Conservation (phyloP, 2,329 filamentous ascomycete species). For the Monilinia vaccinii-corymbosi region DNA sequence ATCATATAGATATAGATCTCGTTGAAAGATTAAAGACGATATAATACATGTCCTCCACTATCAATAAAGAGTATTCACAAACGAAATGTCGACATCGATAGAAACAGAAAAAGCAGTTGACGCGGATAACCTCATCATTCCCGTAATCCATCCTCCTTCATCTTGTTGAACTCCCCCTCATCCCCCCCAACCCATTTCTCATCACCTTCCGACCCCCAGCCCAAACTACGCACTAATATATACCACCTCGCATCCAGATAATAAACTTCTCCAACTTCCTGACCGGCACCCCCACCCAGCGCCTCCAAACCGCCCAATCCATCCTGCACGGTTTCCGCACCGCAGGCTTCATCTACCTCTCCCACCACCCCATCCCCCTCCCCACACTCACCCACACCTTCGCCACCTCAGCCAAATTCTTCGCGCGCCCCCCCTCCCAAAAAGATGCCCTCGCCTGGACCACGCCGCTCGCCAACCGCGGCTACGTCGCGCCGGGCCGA, state of each 20-base stretch:
- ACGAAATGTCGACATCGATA: not conserved
- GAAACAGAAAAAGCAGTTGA: constrained; percentile 32
- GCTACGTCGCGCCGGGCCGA: constrained; percentile 48
- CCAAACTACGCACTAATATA: too few species aligned
- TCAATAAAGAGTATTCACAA: not conserved
- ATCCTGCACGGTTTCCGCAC: constrained; percentile 75
- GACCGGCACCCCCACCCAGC: constrained; percentile 49
- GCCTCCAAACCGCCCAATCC: constrained; percentile 55
- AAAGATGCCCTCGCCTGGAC: constrained; percentile 65
- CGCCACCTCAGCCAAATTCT: constrained; percentile 60
- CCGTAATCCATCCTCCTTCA: constrained; percentile 34
- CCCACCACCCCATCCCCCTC: constrained; percentile 63
- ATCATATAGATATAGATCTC: not conserved
- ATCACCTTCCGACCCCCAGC: too few species aligned
- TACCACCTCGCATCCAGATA: constrained; percentile 39
- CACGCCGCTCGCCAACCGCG: constrained; percentile 62
- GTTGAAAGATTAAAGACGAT: not conserved
- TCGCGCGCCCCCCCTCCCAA: constrained; percentile 44
- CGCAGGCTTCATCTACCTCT: constrained; percentile 83
- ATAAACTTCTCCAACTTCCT: constrained; percentile 73
- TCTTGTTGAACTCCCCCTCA: not conserved
- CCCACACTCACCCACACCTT: constrained; percentile 55
- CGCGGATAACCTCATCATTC: constrained; percentile 45
- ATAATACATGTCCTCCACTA: too few species aligned
- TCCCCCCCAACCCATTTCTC: constrained; percentile 3